phyloP scores from a whole-genome alignment of 208 protist species.

The Trypanosoma rangeli region DNA sequence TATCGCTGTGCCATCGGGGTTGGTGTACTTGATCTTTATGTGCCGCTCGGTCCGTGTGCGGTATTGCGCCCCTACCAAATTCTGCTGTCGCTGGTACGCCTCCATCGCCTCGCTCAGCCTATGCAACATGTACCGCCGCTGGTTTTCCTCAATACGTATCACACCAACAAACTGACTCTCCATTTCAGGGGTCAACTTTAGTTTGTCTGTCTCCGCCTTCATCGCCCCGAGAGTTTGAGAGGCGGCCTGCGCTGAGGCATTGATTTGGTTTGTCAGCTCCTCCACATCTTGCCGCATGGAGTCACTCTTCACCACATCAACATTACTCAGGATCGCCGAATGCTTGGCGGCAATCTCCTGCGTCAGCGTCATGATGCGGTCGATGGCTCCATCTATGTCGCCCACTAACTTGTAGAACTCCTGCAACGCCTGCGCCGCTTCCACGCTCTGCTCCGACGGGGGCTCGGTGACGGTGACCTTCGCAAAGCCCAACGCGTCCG shows the following conservation, averaged over 20 bases:
- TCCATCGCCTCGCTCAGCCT: slow-evolving; percentile 56
- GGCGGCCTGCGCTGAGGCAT: slow-evolving; percentile 36
- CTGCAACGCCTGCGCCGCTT: slow-evolving; percentile 61
- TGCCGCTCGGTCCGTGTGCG: slow-evolving; percentile 82
- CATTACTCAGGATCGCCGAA: slow-evolving; percentile 64
- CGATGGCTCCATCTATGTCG: slow-evolving; percentile 31
- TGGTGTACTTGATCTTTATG: slow-evolving; percentile 91
- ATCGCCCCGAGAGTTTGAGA: slow-evolving; percentile 65
- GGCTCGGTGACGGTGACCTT: neutral
- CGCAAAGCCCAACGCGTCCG: neutral
- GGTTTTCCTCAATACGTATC: slow-evolving; percentile 89
- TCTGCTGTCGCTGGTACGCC: slow-evolving; percentile 65
- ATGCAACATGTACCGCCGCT: slow-evolving; percentile 58
- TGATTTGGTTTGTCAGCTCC: slow-evolving; percentile 49
- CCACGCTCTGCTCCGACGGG: slow-evolving; percentile 34
- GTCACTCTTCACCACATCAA: slow-evolving; percentile 59
- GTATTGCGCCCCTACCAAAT: slow-evolving; percentile 62
- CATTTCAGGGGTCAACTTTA: slow-evolving; percentile 64
- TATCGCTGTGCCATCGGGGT: slow-evolving; percentile 71
- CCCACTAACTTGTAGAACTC: slow-evolving; percentile 66
- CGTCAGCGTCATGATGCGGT: slow-evolving; percentile 39
- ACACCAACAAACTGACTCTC: slow-evolving; percentile 66
- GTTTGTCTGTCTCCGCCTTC: slow-evolving; percentile 53
- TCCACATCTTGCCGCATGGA: slow-evolving; percentile 62
- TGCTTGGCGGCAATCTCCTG: slow-evolving; percentile 62